Base-by-base conservation (phyloP, 768 basidiomycete genomes). In the Pleurotus tuoliensis region DNA sequence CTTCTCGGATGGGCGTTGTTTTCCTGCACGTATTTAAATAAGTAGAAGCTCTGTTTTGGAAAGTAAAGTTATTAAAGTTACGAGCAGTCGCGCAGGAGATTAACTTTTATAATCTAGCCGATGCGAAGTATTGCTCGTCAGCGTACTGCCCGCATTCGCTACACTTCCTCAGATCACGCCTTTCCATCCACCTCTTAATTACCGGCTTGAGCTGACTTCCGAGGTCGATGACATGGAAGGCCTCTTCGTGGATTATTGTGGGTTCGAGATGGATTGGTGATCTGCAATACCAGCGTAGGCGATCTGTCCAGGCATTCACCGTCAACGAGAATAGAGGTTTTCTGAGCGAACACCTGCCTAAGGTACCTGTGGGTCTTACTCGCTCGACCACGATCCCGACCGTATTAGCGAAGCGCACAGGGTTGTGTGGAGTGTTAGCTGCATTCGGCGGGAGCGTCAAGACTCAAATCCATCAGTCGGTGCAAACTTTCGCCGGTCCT, bases 371-470 rank as follows among this genome's bases (percentile, higher is more conserved):
- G 0, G 94, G 94, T 30, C 96, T 78, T 22, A 88, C 83, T 13
- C 92, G 83, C 69, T 99, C 96, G 30, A 96, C 75, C 18, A 98
- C 96, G 15, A 98, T 76, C 1, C 96, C 96, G 49, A 97, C 86
- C 0, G 96, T 98, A 69, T 98, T 77, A 1, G 86, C 86, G 63
- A 88, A 96, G 16, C 96, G 83, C 25, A 95, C 88, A 5, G 96
- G 96, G 64, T 96, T 97, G 71, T 99, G 96, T 0, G 96, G 96
- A 0, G 92, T 97, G 67, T 98, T 97, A 0, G 86, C 96, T 96
- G 60, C 16, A 16, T 25, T 4, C 25, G 25, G 18, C 5, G 24
- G 24, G 24, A 4, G 24, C 24, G 24, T 25, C 24, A 25, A 4
- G 24, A 45, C 41, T 20, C 39, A 30, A n/a, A 51, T 22, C 37